A percentile compares a stretch with the other conserved stretches of the same genome.
Conservation (phyloP, 2,329 filamentous ascomycete genomes). For the Aspergillus ochraceus region DNA sequence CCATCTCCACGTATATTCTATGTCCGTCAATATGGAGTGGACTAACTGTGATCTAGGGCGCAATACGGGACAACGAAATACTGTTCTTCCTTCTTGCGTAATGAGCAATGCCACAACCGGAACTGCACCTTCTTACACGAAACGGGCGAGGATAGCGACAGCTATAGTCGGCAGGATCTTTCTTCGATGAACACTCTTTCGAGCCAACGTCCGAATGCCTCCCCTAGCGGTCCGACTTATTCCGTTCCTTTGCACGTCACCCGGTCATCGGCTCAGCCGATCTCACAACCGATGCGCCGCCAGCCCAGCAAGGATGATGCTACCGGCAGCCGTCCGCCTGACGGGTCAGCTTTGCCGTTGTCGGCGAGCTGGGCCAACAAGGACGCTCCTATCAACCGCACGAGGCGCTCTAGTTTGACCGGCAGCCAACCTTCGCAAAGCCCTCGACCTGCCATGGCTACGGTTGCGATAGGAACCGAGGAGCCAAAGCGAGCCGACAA, state of each 20-base stretch:
- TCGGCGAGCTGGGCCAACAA: conserved; percentile 88
- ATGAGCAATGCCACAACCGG: conserved; percentile 90
- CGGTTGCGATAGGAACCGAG: conserved; percentile 37
- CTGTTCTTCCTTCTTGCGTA: conserved; percentile 92
- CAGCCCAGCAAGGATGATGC: conserved; percentile 74
- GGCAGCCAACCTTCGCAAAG: conserved; percentile 81
- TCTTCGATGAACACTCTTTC: conserved; percentile 92
- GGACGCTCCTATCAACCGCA: conserved; percentile 64
- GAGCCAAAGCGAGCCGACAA: conserved; percentile 38
- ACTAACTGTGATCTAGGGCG: conserved; percentile 46
- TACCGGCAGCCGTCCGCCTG: conserved; percentile 58
- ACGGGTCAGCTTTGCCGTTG: conserved; percentile 86
- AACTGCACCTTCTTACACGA: conserved; percentile 99
- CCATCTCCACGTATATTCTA: background rate
- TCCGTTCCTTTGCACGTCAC: conserved; percentile 40
- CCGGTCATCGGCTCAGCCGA: conserved; percentile 53
- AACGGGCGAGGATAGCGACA: conserved; percentile 96
- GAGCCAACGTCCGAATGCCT: conserved; percentile 61
- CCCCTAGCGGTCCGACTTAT: conserved; percentile 21
- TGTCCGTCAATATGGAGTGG: background rate
- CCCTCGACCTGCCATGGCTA: conserved; percentile 62
- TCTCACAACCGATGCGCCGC: conserved; percentile 64
- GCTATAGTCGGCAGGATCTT: conserved; percentile 89
- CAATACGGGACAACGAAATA: conserved; percentile 95
- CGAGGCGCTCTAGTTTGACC: conserved; percentile 70